Base-by-base conservation (phyloP, 441 rosid species). In the Gossypium trilobum region DNA sequence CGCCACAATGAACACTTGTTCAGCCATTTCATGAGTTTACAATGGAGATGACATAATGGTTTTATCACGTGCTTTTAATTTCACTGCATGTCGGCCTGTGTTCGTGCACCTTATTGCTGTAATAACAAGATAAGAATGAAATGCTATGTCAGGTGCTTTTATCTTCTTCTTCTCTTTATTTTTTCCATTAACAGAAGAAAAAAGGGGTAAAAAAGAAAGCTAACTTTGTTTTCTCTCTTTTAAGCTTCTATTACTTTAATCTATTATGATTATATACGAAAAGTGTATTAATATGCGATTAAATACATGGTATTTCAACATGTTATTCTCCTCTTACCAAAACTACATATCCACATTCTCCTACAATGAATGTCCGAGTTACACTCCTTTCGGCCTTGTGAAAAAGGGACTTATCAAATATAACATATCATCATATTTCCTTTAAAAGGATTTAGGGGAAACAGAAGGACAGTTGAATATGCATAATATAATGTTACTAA, bases 261-360 rank as follows among this genome's bases (percentile, higher is more conserved):
- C 2, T 71, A 60, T 44, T 58, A 76, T 77, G 20, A 74, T 75
- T 39, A 8, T 39, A 36, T 36, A 36, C 10, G 10, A 36, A 36
- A 36, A 36, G 42, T 36, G 10, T 36, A 36, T 36, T 36, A 36
- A 36, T 36, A 36, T 36, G 42, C 42, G 42, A 36, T 36, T 7
- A 36, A 7, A 1, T 36, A 36, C 42, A 36, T 36, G 42, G 42
- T 36, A 36, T 36, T 36, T 36, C 42, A 36, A 7, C 42, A 36
- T 36, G 42, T 36, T 36, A 36, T 36, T 36, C 42, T 36, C 42
- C 42, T 36, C 42, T 36, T 36, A 36, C 42, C 42, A 36, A 36
- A 36, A 36, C 42, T 36, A 7, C 7, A 36, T 36, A 36, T 36
- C 1, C 10, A 7, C 42, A 36, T 6, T 36, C 42, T 36, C 42